These are phyloP conservation scores for Dendryphion nanum DNA, from an alignment of 2,329 filamentous ascomycete genomes.

Conservation along the genomic window DNA sequence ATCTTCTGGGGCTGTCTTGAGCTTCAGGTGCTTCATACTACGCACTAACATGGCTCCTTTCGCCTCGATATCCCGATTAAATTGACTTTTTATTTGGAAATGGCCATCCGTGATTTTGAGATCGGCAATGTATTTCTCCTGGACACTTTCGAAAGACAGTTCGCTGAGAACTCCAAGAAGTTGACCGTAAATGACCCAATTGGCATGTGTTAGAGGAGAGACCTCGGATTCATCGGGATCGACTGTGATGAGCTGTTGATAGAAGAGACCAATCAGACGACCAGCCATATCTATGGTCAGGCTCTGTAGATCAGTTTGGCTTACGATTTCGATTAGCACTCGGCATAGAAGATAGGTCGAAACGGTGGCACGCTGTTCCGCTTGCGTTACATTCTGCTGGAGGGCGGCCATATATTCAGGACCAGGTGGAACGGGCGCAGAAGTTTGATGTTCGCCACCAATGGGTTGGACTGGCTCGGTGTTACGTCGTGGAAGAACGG, in stretches of 20 bases:
- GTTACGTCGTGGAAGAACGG: slow-evolving; percentile 34
- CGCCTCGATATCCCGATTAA: slow-evolving; percentile 68
- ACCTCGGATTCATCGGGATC: slow-evolving; percentile 77
- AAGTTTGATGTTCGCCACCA: slow-evolving; percentile 22
- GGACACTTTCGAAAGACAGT: slow-evolving; percentile 82
- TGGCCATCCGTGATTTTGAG: slow-evolving; percentile 77
- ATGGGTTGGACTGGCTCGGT: slow-evolving; percentile 32
- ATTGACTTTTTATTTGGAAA: slow-evolving; percentile 66
- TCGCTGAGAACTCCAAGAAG: slow-evolving; percentile 95
- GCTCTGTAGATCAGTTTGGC: slow-evolving; percentile 77
- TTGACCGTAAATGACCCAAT: slow-evolving; percentile 93
- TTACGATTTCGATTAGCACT: slow-evolving; percentile 90
- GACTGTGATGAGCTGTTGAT: slow-evolving; percentile 86
- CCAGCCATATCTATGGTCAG: slow-evolving; percentile 92
- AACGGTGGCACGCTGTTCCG: slow-evolving; percentile 86
- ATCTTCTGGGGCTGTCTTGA: slow-evolving; percentile 71
- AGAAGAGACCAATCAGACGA: slow-evolving; percentile 92
- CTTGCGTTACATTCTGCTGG: slow-evolving; percentile 72
- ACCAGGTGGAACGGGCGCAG: slow-evolving; percentile 23
- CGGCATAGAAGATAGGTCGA: slow-evolving; percentile 96
- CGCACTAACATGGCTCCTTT: slow-evolving; percentile 84
- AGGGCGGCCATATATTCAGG: slow-evolving; percentile 41
- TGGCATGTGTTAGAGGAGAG: slow-evolving; percentile 83
- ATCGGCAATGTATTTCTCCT: slow-evolving; percentile 77
- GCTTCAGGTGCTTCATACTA: slow-evolving; percentile 85